phyloP scores from a whole-genome alignment of 1,284 basidiomycete genomes.

The Athelia sp. region DNA sequence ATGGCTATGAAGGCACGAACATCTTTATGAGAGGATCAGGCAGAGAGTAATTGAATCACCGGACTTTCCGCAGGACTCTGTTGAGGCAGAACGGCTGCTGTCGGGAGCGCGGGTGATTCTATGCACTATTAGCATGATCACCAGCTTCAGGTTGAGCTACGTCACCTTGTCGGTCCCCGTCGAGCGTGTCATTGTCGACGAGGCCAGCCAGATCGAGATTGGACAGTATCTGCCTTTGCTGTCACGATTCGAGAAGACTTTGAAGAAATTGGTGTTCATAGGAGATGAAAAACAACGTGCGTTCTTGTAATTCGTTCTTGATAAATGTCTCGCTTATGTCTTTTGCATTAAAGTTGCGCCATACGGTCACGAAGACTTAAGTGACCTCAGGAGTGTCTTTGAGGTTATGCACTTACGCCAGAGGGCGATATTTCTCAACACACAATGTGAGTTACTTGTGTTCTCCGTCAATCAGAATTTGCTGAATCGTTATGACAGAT shows the following conservation, averaged over 20 bases:
- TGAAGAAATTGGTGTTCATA: constrained; percentile 66
- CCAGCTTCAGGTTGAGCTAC: constrained; percentile 32
- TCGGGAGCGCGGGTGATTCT: constrained; percentile 51
- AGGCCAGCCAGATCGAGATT: constrained; percentile 63
- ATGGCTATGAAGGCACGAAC: constrained; percentile 60
- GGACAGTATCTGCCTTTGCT: constrained; percentile 56
- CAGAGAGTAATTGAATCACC: constrained; percentile 47
- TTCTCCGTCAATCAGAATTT: background rate
- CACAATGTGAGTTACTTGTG: constrained; percentile 44
- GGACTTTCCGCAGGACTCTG: constrained; percentile 25
- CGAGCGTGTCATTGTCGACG: constrained; percentile 52
- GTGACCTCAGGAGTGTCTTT: constrained; percentile 53
- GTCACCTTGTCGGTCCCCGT: constrained; percentile 39
- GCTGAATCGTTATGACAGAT: constrained; percentile 26
- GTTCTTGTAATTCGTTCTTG: constrained; percentile 14
- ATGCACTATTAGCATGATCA: constrained; percentile 71
- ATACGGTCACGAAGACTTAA: constrained; percentile 48
- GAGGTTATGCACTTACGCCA: constrained; percentile 44
- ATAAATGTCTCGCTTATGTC: background rate
- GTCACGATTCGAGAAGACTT: constrained; percentile 29
- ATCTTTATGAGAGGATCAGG: constrained; percentile 48
- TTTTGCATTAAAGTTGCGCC: constrained; percentile 42
- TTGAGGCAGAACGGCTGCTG: constrained; percentile 20
- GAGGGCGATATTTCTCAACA: constrained; percentile 43
- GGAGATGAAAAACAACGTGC: constrained; percentile 74